phyloP scores from a whole-genome alignment of 768 basidiomycete species.

The Tylopilus felleus region DNA sequence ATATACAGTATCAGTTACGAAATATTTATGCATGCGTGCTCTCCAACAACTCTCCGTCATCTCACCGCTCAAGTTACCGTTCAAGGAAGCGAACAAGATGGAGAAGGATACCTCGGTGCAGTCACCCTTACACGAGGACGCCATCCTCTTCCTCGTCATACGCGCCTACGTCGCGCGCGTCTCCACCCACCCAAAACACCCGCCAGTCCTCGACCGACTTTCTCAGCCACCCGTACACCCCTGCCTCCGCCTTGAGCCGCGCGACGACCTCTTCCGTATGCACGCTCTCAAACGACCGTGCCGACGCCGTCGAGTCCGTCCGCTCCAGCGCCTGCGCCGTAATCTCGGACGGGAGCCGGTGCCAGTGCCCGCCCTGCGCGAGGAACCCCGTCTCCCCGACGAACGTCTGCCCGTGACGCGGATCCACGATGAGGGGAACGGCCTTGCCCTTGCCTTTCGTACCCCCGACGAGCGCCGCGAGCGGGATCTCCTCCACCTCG shows the following conservation, averaged over 20 bases:
- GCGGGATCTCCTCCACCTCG: constrained; percentile 66
- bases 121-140: constrained; percentile 23
- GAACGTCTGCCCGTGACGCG: constrained; percentile 55
- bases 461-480: constrained; percentile 41
- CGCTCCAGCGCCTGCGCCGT: constrained; percentile 38
- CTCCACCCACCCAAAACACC: constrained; percentile 79
- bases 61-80: neutral
- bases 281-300: constrained; percentile 46
- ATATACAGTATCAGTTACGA: constrained; percentile 16
- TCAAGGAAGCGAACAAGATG: neutral
- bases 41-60: constrained; percentile 6
- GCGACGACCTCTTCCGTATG: constrained; percentile 50
- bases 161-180: constrained; percentile 30
- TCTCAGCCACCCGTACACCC: constrained; percentile 75
- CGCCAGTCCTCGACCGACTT: constrained; percentile 75
- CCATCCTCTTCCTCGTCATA: constrained; percentile 30
- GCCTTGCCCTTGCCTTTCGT: neutral
- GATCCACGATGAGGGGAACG: constrained; percentile 39
- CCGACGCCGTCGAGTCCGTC: constrained; percentile 44
- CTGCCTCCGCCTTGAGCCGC: constrained; percentile 51
- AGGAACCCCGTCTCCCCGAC: constrained; percentile 57
- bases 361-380: constrained; percentile 47
- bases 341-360: constrained; percentile 23
- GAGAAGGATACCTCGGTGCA: neutral
- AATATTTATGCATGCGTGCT: constrained; percentile 19